Conservation (phyloP, 179 eudicot genomes). For the Drosera spatulata region DNA sequence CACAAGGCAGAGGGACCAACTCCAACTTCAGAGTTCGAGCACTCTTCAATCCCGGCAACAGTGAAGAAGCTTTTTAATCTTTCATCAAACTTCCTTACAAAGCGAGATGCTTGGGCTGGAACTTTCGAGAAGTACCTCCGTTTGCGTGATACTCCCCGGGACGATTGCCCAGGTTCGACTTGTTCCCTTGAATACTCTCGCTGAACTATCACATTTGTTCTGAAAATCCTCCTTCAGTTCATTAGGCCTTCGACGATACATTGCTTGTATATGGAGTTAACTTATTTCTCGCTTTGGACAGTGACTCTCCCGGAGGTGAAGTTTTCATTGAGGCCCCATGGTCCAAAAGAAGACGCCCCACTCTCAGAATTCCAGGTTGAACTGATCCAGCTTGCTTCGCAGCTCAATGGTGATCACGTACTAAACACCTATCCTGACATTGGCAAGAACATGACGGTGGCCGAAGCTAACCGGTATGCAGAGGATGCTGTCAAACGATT, state of each 20-base stretch:
- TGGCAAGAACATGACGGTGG: constrained; percentile 72
- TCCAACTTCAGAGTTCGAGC: constrained; percentile 79
- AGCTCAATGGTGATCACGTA: constrained; percentile 76
- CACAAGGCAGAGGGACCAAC: constrained; percentile 82
- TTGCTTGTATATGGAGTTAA: background rate
- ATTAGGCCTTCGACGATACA: too few species aligned
- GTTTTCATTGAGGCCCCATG: constrained; percentile 56
- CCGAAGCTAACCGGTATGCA: constrained; percentile 62
- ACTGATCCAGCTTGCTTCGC: constrained; percentile 86
- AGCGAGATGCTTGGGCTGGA: constrained; percentile 99
- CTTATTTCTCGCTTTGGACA: constrained; percentile 11
- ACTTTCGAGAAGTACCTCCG: constrained; percentile 70
- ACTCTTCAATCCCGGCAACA: constrained; percentile 93
- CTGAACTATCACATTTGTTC: background rate
- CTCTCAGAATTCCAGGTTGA: constrained; percentile 89
- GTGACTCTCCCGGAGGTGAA: constrained; percentile 76
- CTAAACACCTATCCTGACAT: constrained; percentile 71
- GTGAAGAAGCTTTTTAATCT: constrained; percentile 89
- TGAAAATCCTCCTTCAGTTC: too few species aligned
- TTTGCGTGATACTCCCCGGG: constrained; percentile 78
- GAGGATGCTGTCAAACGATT: constrained; percentile 79
- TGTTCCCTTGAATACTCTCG: background rate
- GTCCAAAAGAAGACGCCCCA: constrained; percentile 63
- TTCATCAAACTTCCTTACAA: constrained; percentile 77
- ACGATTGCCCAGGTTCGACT: constrained; percentile 88